Evolutionary conservation across 768 basidiomycete species (phyloP).

Genomic region (Pulveroboletus ravenelii): DNA sequence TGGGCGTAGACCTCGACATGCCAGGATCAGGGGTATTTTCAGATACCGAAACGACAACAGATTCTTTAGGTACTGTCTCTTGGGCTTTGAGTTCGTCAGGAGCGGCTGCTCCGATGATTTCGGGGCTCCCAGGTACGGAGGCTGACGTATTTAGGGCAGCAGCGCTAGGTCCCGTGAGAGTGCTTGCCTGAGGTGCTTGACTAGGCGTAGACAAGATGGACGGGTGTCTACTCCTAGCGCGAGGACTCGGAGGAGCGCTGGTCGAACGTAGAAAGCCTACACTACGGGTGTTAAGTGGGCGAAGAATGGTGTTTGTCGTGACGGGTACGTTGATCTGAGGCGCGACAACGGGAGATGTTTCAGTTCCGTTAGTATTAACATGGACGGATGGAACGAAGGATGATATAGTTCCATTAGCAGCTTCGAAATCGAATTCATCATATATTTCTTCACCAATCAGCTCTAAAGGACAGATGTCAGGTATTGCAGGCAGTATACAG

Average conservation of each 20-base stretch:
- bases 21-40: background rate
- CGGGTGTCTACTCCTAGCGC: constrained; percentile 20
- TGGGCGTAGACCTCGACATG: background rate
- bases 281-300: constrained; percentile 42
- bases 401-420: constrained; percentile 53
- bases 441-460: constrained; percentile 92
- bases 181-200: background rate
- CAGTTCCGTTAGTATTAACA: constrained; percentile 27
- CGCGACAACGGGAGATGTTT: constrained; percentile 6
- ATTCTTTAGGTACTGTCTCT: background rate
- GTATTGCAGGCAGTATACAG: background rate
- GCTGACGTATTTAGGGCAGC: background rate
- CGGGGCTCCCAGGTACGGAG: background rate
- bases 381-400: constrained; percentile 35
- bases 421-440: constrained; percentile 83
- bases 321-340: constrained; percentile 9
- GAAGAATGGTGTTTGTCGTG: constrained; percentile 28
- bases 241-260: constrained; percentile 55
- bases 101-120: background rate
- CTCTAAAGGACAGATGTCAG: constrained; percentile 42
- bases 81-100: constrained; percentile 4
- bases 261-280: constrained; percentile 50
- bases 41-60: background rate
- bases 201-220: constrained; percentile 5
- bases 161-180: background rate